Conservation (phyloP, 805 yeast genomes). For the Diddensiella transvaalensis region DNA sequence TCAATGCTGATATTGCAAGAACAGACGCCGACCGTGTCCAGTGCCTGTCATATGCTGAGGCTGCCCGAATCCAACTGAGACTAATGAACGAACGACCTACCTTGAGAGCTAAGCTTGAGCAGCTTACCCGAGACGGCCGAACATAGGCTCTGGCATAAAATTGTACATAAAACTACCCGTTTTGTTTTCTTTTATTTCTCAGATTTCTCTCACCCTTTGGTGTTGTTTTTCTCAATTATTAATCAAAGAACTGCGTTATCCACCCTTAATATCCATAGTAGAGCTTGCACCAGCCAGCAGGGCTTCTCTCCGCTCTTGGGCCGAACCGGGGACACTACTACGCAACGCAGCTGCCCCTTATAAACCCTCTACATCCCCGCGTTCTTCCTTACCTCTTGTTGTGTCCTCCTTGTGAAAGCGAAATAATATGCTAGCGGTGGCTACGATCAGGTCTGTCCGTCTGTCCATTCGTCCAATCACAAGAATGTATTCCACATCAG, state of each 20-base stretch:
- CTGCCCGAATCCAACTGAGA: constrained; percentile 82
- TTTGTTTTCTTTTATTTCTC: too few relatives aligned
- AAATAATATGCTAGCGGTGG: background rate
- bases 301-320: background rate
- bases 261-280: too few relatives aligned
- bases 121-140: constrained; percentile 17
- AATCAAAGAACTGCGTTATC: too few relatives aligned
- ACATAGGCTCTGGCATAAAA: background rate
- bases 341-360: too few relatives aligned
- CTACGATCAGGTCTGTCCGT: background rate
- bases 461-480: background rate
- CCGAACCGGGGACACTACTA: background rate
- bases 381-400: too few relatives aligned
- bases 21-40: constrained; percentile 81
- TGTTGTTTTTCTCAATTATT: too few relatives aligned
- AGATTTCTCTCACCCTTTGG: background rate
- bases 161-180: too few relatives aligned
- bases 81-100: constrained; percentile 41
- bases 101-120: constrained; percentile 29
- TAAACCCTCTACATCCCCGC: too few relatives aligned
- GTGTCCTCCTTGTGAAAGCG: too few relatives aligned
- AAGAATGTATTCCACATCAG: constrained; percentile 20
- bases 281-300: too few relatives aligned
- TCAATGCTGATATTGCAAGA: constrained; percentile 78
- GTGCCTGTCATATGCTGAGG: constrained; percentile 88